phyloP scores from a whole-genome alignment of 139 green algal genomes.

The Diplosphaera chodatii region DNA sequence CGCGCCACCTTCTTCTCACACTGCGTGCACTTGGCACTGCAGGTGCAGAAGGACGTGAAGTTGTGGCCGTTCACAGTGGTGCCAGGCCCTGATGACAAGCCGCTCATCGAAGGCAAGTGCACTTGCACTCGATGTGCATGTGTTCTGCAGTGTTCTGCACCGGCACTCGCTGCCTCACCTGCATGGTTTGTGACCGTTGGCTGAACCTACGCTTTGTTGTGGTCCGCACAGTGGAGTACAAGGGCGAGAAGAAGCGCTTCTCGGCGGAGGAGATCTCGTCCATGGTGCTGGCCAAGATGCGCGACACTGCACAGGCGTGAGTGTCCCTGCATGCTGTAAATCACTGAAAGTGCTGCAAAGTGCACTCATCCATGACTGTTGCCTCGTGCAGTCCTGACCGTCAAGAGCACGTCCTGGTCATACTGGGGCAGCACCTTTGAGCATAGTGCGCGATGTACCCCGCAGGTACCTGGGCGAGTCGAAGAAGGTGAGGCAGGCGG shows the following conservation, averaged over 20 bases:
- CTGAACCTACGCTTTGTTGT: too few species aligned
- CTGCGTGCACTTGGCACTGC: background rate
- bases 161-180: too few species aligned
- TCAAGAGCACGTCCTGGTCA: too few species aligned
- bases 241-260: slow-evolving; percentile 92
- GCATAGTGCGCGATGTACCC: too few species aligned
- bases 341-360: background rate
- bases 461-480: slow-evolving; percentile 56
- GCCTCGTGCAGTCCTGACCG: too few species aligned
- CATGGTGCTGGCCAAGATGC: slow-evolving; percentile 98
- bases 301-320: slow-evolving; percentile 73
- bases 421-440: too few species aligned
- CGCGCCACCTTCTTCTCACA: too few species aligned
- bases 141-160: too few species aligned
- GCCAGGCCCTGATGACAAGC: slow-evolving; percentile 75
- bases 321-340: background rate
- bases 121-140: too few species aligned
- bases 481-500: slow-evolving; percentile 81
- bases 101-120: slow-evolving; percentile 72
- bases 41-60: slow-evolving; percentile 88
- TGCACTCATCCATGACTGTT: too few species aligned
- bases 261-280: slow-evolving; percentile 90
- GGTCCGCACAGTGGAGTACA: slow-evolving; percentile 88
- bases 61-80: slow-evolving; percentile 81
- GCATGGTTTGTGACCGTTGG: too few species aligned